Evolutionary conservation across 257 asterid genomes (phyloP), one percentile per base, ranked within the genome.

Genomic region (Rauvolfia tetraphylla): DNA sequence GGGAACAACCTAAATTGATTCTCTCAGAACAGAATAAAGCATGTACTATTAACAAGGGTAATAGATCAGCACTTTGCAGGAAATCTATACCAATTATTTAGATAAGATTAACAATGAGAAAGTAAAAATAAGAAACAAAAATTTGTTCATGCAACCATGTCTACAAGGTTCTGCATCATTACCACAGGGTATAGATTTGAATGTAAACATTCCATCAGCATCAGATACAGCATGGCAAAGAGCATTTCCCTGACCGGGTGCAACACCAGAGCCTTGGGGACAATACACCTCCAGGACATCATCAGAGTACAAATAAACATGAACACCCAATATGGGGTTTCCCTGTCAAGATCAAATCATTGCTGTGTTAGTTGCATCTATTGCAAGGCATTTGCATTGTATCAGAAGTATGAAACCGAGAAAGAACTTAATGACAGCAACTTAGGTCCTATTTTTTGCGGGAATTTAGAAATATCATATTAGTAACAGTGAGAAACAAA

Each of bases 321-420:
- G 97, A 83, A 95, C 98, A 81, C 98, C 98, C 90, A 92, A 68
- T 79, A 95, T 89, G 78, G 98, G 97, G 83, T 92, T 95, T 84
- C 95, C 98, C 98, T 95, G 86, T 53, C 81, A 87, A 81, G 73
- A 46, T 27, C 31, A 71, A 5, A 39, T 18, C 46, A 72, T 13
- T 49, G 66, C 20, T 49, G 34, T 25, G 51, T 69, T 70, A 38
- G 70, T 15, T 57, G 39, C 23, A 70, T 61, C n/a, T 49, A 56
- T 48, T 25, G 22, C 41, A 75, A n/a, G 14, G 29, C 15, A 62
- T 31, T 27, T 70, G 73, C 38, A 56, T 20, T 53, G 66, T 54
- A 9, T 27, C 34, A 71, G 41, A 80, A 18, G 36, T 69, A 69
- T 20, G 44, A 4, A 17, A 36, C 49, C 12, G 25, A 66, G 48